Percentiles rank a stretch among this genome's conserved stretches.
These are phyloP conservation scores for Micractinium sp. DNA, from an alignment of 139 green algal genomes.

Conservation along the genomic window DNA sequence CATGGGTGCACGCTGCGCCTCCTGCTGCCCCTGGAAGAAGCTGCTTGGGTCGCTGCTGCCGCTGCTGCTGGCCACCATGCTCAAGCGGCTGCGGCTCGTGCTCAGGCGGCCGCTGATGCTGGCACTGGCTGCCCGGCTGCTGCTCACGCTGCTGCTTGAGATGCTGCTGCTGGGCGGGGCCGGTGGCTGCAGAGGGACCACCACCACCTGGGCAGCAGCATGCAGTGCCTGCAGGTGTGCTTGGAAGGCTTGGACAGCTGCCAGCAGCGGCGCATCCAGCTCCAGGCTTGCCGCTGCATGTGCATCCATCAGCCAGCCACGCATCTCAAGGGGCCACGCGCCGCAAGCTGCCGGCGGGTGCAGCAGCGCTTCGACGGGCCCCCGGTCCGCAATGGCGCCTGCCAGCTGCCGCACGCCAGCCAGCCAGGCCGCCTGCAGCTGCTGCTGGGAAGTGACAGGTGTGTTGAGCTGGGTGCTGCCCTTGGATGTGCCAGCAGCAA, in stretches of 20 bases:
- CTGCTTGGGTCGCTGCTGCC: neutral
- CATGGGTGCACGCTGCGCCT: neutral
- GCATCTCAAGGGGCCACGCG: neutral
- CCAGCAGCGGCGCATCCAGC: neutral
- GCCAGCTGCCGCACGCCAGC: neutral
- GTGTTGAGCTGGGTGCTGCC: neutral
- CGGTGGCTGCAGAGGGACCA: neutral
- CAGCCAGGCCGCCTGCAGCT: neutral
- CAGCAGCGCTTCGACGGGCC: neutral
- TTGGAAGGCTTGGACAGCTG: neutral
- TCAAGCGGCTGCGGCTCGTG: neutral
- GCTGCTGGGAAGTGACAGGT: neutral
- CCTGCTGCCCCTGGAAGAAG: neutral
- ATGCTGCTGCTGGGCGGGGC: no score
- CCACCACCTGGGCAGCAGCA: no score
- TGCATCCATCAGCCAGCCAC: constrained; percentile 4
- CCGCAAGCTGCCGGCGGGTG: neutral
- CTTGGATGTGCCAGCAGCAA: neutral
- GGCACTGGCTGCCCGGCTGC: no score
- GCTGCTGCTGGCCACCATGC: neutral
- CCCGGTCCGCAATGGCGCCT: neutral
- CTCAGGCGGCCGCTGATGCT: neutral
- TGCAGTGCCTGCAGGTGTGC: neutral
- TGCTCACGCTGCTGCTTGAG: neutral
- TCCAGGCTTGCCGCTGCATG: neutral